Evolutionary conservation across 2,329 filamentous ascomycete species (phyloP), one percentile per base, ranked within the genome.

Genomic region (Orbilia ellipsospora): DNA sequence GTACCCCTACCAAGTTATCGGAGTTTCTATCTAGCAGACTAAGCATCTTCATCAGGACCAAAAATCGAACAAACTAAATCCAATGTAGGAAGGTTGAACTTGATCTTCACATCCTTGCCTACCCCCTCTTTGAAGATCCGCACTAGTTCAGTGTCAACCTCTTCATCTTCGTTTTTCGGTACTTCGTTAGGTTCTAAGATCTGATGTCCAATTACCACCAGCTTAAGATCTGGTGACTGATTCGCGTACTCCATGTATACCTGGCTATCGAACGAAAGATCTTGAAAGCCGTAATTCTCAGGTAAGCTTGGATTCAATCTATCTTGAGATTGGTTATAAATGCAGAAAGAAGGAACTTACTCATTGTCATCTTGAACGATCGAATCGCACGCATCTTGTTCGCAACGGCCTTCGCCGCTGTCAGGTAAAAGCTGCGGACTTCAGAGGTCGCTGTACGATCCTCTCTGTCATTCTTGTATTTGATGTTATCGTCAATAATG

Each of bases 91-190:
- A 68, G 20, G 55, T 50, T 61, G 20, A 52, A 68, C 48, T n/a
- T 61, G 56, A 68, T 68, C 55, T 60, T 68, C 28, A 68, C 55
- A 55, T 68, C 65, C n/a, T 61, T 20, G 23, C 65, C 65, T 61
- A 68, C 36, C 45, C 65, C 65, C 48, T 61, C 31, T 42, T 68
- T 68, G 31, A 68, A 68, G 56, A 68, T 61, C 55, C 56, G 65
- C 16, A 42, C 45, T 55, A 68, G 65, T 42, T 68, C 45, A 68
- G 61, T 68, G 36, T 61, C 45, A 18, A 55, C 28, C 65, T 68
- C 65, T 68, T 51, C 65, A 36, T 54, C 65, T 23, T 55, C 55
- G 48, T 42, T 61, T 28, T 23, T 20, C 7, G 65, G 65, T 61
- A 68, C 45, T 45, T 68, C 65, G 5, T 54, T 54, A 48, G 56